Base-by-base conservation (phyloP, 1,284 basidiomycete species). In the Cryptococcus sp. region DNA sequence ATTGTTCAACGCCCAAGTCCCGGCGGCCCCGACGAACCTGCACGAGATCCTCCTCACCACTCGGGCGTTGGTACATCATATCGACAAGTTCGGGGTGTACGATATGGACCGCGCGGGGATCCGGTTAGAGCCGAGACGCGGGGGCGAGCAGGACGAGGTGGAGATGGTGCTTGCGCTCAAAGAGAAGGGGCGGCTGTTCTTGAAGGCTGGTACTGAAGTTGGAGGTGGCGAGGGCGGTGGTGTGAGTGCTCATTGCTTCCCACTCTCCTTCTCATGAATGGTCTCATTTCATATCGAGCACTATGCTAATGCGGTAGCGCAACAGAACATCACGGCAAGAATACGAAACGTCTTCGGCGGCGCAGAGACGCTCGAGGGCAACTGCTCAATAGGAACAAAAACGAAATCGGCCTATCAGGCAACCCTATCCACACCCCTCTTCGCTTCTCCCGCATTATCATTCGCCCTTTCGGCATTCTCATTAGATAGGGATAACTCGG, bases 141-240 rank as follows among this genome's bases (percentile, higher is more conserved):
- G 86, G 4, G 86, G 89, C 0, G 77, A 81, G 20, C 76, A 81
- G 0, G 84, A 86, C 39, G 91, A 92, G 66, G 86, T 98, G n/a
- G 92, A 97, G 72, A 75, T 98, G 42, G 84, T 96, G 0, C 85
- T 96, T 70, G 82, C 83, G 42, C 85, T 91, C 13, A 84, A 84
- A 47, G 93, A 96, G 74, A 85, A 85, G 52, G 87, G 91, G 1
- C 81, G 90, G 35, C 86, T 89, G 67, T 93, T 86, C 69, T 74
- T 95, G 22, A 93, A 90, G 69, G 92, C 88, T 0, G 86, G 90
- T 1, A 98, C 95, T 1, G 93, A 98, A 72, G 83, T 98, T 4
- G 96, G 96, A 10, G 93, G 96, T 57, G 90, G 89, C 53, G 95
- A 98, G 76, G 95, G 92, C 8, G 91, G 82, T 54, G 91, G 90